Base-by-base conservation (phyloP, 306 rosid genomes). In the Mucuna pruriens region DNA sequence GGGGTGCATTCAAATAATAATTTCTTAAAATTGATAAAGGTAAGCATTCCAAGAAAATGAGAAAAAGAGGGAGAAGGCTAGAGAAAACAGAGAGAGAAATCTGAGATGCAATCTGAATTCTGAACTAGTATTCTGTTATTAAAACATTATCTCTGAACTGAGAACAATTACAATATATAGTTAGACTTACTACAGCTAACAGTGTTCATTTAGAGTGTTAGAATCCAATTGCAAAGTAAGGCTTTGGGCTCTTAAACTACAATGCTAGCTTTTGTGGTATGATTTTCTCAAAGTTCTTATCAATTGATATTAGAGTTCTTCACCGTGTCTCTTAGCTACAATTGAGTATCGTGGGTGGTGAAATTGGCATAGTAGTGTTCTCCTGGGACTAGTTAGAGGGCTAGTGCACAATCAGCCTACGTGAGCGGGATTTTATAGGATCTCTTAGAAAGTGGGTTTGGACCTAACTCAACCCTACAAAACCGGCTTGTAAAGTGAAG, bases 1-100 rank as follows among this genome's bases (percentile, higher is more conserved):
- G 17, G 33, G 75, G 45, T 54, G 38, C 39, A 2, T 6, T 33
- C 20, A 31, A 61, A 13, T 22, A 69, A 61, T 57, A 76, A 44
- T 71, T 81, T 73, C 22, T 54, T 40, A 44, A 75, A 31, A 65
- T 65, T 48, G 1, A 36, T 19, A 33, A 33, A 73, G 20, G 66
- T 20, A 34, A 49, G 17, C 1, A 25, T 46, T 70, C 61, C 51
- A 26, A 45, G 42, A 70, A 70, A 36, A 34, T 12, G 36, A 73
- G 19, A 73, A 12, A 15, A 51, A 25, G 45, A 72, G 48, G n/a
- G 45, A 49, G 46, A 31, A 33, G 33, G 46, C 45, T 49, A 72
- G 64, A 72, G 33, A 72, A n/a, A 72, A 51, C 33, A 31, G 46
- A 34, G 31, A 34, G 31, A 72, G 46, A 51, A 19, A 45, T 45